These are phyloP conservation scores for Quercus berberidifolia DNA, from an alignment of 306 rosid genomes.

Conservation along the genomic window DNA sequence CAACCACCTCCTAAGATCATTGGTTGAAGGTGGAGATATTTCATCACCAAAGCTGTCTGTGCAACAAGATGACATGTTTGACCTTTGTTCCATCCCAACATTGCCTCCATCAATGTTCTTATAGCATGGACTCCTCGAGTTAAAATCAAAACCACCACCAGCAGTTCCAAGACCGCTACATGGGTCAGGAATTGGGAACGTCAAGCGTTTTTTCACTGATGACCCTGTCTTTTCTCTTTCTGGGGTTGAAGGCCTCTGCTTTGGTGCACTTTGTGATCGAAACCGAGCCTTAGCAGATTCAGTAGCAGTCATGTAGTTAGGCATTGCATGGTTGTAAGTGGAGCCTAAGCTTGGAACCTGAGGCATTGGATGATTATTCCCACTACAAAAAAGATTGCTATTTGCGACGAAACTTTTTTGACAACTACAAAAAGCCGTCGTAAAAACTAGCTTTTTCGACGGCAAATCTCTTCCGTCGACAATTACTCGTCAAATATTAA, in stretches of 20 bases:
- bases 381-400: too few species aligned
- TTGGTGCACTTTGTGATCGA: conserved; percentile 48
- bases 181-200: conserved; percentile 25
- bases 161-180: neutral
- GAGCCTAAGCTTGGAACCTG: neutral
- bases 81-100: conserved; percentile 7
- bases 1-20: conserved; percentile 22
- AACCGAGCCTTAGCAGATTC: conserved; percentile 48
- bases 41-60: conserved; percentile 26
- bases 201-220: conserved; percentile 37
- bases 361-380: neutral
- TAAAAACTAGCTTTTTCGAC: too few species aligned
- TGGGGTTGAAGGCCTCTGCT: conserved; percentile 32
- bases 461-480: too few species aligned
- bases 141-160: neutral
- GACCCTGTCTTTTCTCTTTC: conserved; percentile 24
- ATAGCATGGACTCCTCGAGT: neutral
- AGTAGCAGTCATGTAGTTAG: conserved; percentile 56
- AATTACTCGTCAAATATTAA: too few species aligned
- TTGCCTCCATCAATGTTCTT: neutral
- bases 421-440: too few species aligned
- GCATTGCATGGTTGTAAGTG: conserved; percentile 11
- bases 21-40: conserved; percentile 20
- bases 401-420: too few species aligned
- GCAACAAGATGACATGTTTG: conserved; percentile 18